phyloP scores from a whole-genome alignment of 1,139 yeast species.

The Diutina ranongensis region DNA sequence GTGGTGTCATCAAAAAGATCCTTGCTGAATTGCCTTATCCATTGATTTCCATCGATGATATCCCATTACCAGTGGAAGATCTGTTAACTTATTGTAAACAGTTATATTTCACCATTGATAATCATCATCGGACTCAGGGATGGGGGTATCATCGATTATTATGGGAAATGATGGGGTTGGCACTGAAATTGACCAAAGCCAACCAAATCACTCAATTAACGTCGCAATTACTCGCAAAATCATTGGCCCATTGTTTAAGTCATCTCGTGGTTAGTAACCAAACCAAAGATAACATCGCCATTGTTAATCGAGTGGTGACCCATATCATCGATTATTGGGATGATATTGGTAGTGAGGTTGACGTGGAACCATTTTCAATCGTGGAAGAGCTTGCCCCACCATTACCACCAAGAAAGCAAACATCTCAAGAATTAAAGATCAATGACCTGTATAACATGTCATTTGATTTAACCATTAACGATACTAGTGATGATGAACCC shows the following conservation, averaged over 20 bases:
- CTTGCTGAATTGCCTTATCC: conserved; percentile 33
- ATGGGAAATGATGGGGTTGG: conserved; percentile 30
- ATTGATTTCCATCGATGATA: conserved; percentile 30
- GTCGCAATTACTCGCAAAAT: conserved; percentile 32
- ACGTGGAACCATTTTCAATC: conserved; percentile 8
- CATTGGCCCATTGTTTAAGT: conserved; percentile 39
- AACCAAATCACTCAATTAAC: conserved; percentile 32
- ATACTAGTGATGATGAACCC: conserved; percentile 12
- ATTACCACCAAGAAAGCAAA: conserved; percentile 15
- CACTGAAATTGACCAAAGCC: conserved; percentile 21
- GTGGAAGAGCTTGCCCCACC: conserved; percentile 13
- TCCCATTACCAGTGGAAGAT: conserved; percentile 38
- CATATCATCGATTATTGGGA: conserved; percentile 38
- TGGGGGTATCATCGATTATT: conserved; percentile 15
- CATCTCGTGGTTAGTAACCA: conserved; percentile 36
- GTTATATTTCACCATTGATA: conserved; percentile 15
- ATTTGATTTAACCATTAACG: conserved; percentile 17
- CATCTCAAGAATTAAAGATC: conserved; percentile 10
- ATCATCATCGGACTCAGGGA: conserved; percentile 13
- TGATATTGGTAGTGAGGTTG: neutral
- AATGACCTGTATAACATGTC: conserved; percentile 17
- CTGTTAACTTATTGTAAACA: conserved; percentile 26
- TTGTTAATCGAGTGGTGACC: conserved; percentile 39
- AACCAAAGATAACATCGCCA: conserved; percentile 33
- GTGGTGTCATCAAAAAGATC: conserved; percentile 39